These are phyloP conservation scores for Cylindrodendrum hubeiense DNA, from an alignment of 2,329 filamentous ascomycete genomes.

Conservation along the genomic window DNA sequence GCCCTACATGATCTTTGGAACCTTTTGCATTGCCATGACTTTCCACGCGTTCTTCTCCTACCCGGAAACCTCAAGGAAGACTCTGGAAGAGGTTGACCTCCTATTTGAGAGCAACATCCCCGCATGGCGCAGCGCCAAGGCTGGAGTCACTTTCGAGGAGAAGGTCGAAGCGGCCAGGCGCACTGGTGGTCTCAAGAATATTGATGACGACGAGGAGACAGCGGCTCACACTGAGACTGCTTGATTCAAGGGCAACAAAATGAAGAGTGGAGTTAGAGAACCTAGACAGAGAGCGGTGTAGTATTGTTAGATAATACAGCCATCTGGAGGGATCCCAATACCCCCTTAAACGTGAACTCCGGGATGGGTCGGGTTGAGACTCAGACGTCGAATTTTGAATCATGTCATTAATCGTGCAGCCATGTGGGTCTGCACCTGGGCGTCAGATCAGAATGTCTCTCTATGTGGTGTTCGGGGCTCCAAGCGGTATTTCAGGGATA, in stretches of 20 bases:
- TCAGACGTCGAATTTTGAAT: too few relatives aligned
- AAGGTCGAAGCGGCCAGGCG: constrained; percentile 38
- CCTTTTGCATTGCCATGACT: constrained; percentile 57
- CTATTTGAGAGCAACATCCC: constrained; percentile 39
- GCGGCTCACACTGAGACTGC: constrained; percentile 36
- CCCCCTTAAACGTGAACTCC: background rate
- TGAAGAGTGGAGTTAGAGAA: background rate
- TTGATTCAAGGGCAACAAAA: background rate
- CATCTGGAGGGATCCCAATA: background rate
- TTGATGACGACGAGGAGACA: constrained; percentile 31
- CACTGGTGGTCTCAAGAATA: constrained; percentile 33
- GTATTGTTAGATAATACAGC: too few relatives aligned
- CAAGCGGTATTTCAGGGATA: too few relatives aligned
- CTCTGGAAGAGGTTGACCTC: constrained; percentile 39
- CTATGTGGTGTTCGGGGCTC: too few relatives aligned
- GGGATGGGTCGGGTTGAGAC: background rate
- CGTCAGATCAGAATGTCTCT: too few relatives aligned
- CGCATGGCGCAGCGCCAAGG: constrained; percentile 38
- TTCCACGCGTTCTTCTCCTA: constrained; percentile 65
- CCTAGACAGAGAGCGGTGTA: background rate
- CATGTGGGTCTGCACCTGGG: too few relatives aligned
- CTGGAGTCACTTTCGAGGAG: constrained; percentile 24
- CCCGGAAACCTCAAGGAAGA: constrained; percentile 62
- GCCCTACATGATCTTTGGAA: constrained; percentile 60
- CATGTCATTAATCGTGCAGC: too few relatives aligned